Evolutionary conservation across 164 flowering plant genomes (phyloP).

Genomic region (Tinospora cordifolia): DNA sequence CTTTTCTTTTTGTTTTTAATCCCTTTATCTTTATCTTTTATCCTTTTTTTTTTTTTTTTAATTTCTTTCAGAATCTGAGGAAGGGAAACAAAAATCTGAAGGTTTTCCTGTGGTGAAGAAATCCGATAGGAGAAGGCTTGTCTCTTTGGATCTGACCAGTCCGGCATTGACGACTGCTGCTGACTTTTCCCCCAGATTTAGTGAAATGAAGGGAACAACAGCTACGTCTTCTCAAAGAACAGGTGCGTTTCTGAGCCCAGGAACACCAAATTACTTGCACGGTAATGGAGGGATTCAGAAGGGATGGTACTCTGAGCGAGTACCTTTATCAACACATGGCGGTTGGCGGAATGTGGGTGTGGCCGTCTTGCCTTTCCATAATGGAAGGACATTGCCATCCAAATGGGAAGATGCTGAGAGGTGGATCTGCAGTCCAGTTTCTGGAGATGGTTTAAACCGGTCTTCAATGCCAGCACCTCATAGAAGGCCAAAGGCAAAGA

Average conservation of each 20-base stretch:
- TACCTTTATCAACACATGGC: constrained; percentile 42
- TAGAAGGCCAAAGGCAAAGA: constrained; percentile 76
- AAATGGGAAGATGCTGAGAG: constrained; percentile 99
- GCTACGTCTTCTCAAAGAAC: constrained; percentile 26
- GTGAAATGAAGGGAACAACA: constrained; percentile 45
- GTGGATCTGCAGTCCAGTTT: constrained; percentile 87
- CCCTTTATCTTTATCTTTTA: no score
- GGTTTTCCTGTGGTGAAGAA: constrained; percentile 28
- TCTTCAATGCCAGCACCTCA: constrained; percentile 39
- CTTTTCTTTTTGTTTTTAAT: no score
- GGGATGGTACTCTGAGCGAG: constrained; percentile 93
- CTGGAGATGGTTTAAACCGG: constrained; percentile 42
- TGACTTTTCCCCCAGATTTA: constrained; percentile 51
- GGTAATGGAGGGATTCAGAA: constrained; percentile 48
- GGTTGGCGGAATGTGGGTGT: constrained; percentile 32
- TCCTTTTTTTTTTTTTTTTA: no score
- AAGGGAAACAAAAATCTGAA: constrained; percentile 55
- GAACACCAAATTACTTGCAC: constrained; percentile 54
- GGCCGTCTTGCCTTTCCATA: constrained; percentile 48
- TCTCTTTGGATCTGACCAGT: constrained; percentile 66
- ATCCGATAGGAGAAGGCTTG: constrained; percentile 44
- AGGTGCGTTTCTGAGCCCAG: constrained; percentile 70
- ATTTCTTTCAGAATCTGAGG: constrained; percentile 60
- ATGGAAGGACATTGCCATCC: constrained; percentile 75
- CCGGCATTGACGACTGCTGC: constrained; percentile 18